These are phyloP conservation scores for Apiospora malaysiana DNA, from an alignment of 2,329 filamentous ascomycete species.

Conservation along the genomic window DNA sequence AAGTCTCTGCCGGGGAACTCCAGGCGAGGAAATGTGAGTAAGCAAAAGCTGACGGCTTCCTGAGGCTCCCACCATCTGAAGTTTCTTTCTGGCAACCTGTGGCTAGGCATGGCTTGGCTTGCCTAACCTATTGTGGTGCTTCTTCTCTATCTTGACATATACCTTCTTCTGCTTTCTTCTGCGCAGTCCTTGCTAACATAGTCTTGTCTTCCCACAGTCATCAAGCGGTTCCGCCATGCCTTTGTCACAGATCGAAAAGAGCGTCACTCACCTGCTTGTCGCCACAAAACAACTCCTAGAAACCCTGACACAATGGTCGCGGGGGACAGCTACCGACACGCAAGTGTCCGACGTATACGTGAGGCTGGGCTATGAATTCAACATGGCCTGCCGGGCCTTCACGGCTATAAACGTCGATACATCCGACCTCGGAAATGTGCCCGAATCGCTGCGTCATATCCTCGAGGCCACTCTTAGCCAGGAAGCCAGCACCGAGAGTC, in stretches of 20 bases:
- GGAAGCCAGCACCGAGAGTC: constrained; percentile 89
- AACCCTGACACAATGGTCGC: constrained; percentile 97
- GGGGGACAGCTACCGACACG: constrained; percentile 86
- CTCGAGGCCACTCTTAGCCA: constrained; percentile 96
- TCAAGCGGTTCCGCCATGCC: constrained; percentile 71
- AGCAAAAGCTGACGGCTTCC: constrained; percentile 2
- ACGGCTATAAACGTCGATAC: constrained; percentile 97
- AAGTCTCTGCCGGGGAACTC: constrained; percentile 61
- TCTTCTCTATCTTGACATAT: background rate
- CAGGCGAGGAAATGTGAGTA: constrained; percentile 65
- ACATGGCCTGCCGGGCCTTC: constrained; percentile 96
- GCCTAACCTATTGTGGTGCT: background rate
- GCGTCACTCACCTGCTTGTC: constrained; percentile 94
- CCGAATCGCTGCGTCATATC: constrained; percentile 86
- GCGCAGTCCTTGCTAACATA: constrained; percentile 14
- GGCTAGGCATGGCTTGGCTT: background rate
- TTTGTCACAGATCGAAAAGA: constrained; percentile 98
- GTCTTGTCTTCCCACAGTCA: constrained; percentile 7
- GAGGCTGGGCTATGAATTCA: constrained; percentile 96
- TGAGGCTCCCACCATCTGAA: background rate
- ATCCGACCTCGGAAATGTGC: constrained; percentile 90
- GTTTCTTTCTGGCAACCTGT: background rate
- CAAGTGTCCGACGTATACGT: constrained; percentile 99
- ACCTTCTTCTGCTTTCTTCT: background rate
- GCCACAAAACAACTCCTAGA: constrained; percentile 98